These are phyloP conservation scores for Colletotrichum echinochloae DNA, from an alignment of 2,329 filamentous ascomycete species.

Conservation along the genomic window DNA sequence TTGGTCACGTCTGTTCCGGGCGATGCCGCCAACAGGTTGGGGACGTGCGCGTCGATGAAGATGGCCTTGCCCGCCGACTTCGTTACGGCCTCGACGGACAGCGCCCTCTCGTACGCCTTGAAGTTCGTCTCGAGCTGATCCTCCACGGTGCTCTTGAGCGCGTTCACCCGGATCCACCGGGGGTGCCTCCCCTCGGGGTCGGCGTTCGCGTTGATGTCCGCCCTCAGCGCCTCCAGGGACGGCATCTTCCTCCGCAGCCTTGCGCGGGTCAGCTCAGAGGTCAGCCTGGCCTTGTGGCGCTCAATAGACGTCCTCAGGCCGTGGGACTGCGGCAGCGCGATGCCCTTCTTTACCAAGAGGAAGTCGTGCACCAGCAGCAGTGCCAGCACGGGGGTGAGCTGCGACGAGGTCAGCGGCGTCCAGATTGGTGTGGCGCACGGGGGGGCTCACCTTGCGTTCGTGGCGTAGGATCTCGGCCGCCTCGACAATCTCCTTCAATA, in stretches of 20 bases:
- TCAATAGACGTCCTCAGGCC: constrained; percentile 81
- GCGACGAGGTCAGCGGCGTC: constrained; percentile 36
- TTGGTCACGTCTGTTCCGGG: constrained; percentile 78
- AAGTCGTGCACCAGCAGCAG: constrained; percentile 89
- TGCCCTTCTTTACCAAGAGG: constrained; percentile 82
- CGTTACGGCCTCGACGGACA: constrained; percentile 68
- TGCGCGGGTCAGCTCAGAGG: constrained; percentile 84
- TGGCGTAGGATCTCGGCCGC: constrained; percentile 78
- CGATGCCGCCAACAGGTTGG: constrained; percentile 84
- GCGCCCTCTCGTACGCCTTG: constrained; percentile 67
- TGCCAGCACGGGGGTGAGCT: constrained; percentile 85
- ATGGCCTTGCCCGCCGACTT: constrained; percentile 62
- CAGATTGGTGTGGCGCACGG: background rate
- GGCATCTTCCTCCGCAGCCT: constrained; percentile 78
- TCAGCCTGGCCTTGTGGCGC: constrained; percentile 83
- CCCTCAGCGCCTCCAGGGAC: constrained; percentile 74
- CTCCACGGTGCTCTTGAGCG: constrained; percentile 76
- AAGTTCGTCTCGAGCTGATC: constrained; percentile 84
- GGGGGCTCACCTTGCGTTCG: constrained; percentile 81
- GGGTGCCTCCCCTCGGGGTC: constrained; percentile 72
- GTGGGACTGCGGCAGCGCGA: constrained; percentile 84
- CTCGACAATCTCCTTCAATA: constrained; percentile 92
- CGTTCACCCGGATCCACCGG: constrained; percentile 93
- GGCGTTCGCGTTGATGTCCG: constrained; percentile 65
- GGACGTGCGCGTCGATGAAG: constrained; percentile 83